Evolutionary conservation across 306 rosid species (phyloP).

Genomic region (Pyrus pyrifolia): DNA sequence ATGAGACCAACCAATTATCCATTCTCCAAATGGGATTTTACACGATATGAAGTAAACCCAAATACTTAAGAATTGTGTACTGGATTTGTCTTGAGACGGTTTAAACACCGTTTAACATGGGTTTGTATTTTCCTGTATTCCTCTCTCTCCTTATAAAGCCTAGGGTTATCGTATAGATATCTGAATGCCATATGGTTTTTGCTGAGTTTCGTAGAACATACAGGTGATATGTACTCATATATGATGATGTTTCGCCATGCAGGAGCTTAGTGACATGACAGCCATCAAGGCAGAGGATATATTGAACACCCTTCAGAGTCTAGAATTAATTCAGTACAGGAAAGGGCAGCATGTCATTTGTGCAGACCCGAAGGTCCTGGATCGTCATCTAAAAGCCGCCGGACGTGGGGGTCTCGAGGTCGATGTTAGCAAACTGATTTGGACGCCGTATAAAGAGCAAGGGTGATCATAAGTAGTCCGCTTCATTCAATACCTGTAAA

Average conservation of each 20-base stretch:
- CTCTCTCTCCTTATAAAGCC: no score
- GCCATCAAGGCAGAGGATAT: slow-evolving; percentile 97
- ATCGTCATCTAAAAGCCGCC: slow-evolving; percentile 96
- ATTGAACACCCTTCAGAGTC: slow-evolving; percentile 72
- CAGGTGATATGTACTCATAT: background rate
- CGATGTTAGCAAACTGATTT: slow-evolving; percentile 86
- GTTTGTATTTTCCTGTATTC: background rate
- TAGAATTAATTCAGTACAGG: slow-evolving; percentile 93
- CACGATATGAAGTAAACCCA: background rate
- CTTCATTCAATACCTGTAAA: background rate
- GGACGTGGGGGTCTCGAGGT: slow-evolving; percentile 97
- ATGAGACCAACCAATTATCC: background rate
- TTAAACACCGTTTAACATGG: background rate
- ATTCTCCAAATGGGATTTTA: background rate
- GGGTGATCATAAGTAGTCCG: slow-evolving; percentile 18
- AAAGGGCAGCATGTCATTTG: slow-evolving; percentile 98
- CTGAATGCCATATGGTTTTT: background rate
- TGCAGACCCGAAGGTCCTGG: slow-evolving; percentile 94
- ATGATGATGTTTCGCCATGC: background rate
- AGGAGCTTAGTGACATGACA: slow-evolving; percentile 99
- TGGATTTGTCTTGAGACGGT: background rate
- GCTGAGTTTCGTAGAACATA: background rate
- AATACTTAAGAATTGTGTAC: background rate
- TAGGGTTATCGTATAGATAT: background rate
- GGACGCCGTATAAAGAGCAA: slow-evolving; percentile 97